These are phyloP conservation scores for Suillus luteus DNA, from an alignment of 768 basidiomycete species.

Conservation along the genomic window DNA sequence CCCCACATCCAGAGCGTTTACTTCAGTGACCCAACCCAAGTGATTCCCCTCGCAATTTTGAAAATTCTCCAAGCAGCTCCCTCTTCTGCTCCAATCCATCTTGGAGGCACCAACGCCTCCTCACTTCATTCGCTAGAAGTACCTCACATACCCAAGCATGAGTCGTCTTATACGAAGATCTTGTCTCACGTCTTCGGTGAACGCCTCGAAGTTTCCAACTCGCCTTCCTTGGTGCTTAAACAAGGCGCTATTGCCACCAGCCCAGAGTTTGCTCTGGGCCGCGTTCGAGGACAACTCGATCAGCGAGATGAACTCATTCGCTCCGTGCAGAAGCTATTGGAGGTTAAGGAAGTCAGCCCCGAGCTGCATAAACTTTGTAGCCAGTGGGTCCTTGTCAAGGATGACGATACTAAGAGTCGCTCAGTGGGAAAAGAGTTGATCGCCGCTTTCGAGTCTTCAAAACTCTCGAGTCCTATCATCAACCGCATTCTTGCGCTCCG, in stretches of 20 bases:
- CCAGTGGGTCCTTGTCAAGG: conserved; percentile 78
- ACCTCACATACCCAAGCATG: conserved; percentile 85
- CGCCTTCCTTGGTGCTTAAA: conserved; percentile 67
- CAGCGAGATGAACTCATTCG: conserved; percentile 67
- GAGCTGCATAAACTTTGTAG: conserved; percentile 73
- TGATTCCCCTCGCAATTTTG: conserved; percentile 47
- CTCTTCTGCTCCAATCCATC: conserved; percentile 45
- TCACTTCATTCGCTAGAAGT: conserved; percentile 24
- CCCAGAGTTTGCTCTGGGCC: conserved; percentile 95
- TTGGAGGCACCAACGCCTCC: conserved; percentile 42
- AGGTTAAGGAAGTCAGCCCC: conserved; percentile 44
- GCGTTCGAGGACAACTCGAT: conserved; percentile 81
- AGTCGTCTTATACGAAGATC: conserved; percentile 88
- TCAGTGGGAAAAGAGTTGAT: conserved; percentile 60
- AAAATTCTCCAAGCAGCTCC: conserved; percentile 50
- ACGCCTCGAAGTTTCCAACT: conserved; percentile 83
- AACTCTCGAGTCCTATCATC: conserved; percentile 44
- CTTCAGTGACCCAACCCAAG: conserved; percentile 51
- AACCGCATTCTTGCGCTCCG: conserved; percentile 60
- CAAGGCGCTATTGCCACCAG: conserved; percentile 79
- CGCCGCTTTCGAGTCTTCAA: conserved; percentile 45
- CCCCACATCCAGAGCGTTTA: conserved; percentile 63
- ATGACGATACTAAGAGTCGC: conserved; percentile 65
- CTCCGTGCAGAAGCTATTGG: conserved; percentile 67
- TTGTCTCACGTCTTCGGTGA: conserved; percentile 78